These are phyloP conservation scores for Rhizopogon vesiculosus DNA, from an alignment of 768 basidiomycete genomes.

Conservation along the genomic window DNA sequence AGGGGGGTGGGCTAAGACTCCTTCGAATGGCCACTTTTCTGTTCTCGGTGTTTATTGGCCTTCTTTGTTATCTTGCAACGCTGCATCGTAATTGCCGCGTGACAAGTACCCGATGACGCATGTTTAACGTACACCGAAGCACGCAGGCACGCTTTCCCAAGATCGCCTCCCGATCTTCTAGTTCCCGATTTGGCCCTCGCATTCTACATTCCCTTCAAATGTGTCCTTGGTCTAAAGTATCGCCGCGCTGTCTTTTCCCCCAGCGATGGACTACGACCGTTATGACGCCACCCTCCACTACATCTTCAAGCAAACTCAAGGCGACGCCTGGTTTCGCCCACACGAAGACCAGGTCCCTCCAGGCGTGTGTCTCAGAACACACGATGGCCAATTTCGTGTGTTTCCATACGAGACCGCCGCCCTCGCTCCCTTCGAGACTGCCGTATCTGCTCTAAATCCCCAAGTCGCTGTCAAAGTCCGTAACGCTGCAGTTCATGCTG, in stretches of 20 bases:
- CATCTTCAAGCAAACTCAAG: conserved; percentile 30
- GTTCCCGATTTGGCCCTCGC: background rate
- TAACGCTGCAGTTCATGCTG: conserved; percentile 46
- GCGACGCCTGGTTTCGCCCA: conserved; percentile 52
- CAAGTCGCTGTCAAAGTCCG: conserved; percentile 52
- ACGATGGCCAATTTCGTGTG: conserved; percentile 44
- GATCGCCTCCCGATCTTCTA: conserved; percentile 1
- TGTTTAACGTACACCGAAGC: background rate
- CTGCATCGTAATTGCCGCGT: background rate
- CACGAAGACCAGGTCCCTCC: conserved; percentile 42
- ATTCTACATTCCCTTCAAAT: conserved; percentile 1
- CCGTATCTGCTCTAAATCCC: conserved; percentile 48
- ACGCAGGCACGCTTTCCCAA: background rate
- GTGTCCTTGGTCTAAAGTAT: background rate
- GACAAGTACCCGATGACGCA: background rate
- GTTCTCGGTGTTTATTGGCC: background rate
- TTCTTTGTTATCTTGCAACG: background rate
- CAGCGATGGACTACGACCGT: conserved; percentile 28
- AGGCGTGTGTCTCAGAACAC: conserved; percentile 47
- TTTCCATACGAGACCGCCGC: conserved; percentile 51
- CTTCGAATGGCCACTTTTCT: too few relatives aligned
- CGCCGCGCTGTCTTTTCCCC: background rate
- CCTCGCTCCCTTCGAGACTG: conserved; percentile 51
- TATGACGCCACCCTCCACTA: conserved; percentile 26
- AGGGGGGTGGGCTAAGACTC: too few relatives aligned